These are phyloP conservation scores for Phaseolus coccineus DNA, from an alignment of 331 rosid genomes.

Conservation along the genomic window DNA sequence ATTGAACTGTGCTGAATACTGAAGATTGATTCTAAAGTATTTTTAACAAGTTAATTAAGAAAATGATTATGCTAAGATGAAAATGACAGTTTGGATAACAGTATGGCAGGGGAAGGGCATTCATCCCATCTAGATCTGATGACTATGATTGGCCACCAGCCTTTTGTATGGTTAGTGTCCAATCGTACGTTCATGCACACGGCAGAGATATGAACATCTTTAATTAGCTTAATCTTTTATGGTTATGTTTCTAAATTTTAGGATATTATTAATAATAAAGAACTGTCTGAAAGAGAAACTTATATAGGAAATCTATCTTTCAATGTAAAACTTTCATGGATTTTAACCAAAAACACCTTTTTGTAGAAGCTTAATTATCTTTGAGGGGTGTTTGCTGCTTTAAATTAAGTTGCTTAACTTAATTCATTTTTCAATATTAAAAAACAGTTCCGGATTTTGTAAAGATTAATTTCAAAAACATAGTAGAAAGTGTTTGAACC, in stretches of 20 bases:
- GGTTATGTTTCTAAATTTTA: background rate
- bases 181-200: constrained; percentile 41
- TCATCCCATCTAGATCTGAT: constrained; percentile 38
- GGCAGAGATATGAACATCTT: constrained; percentile 8
- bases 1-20: constrained; percentile 46
- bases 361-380: background rate
- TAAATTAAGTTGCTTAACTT: background rate
- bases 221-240: background rate
- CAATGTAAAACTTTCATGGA: background rate
- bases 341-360: background rate
- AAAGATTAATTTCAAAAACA: no score
- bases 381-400: background rate
- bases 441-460: no score
- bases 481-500: no score
- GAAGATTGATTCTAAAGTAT: constrained; percentile 24
- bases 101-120: constrained; percentile 25
- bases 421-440: background rate
- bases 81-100: constrained; percentile 45
- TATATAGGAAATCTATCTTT: background rate
- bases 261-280: background rate
- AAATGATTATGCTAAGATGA: constrained; percentile 24
- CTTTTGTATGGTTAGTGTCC: constrained; percentile 47
- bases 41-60: constrained; percentile 9
- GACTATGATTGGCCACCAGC: constrained; percentile 43
- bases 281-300: background rate